Evolutionary conservation across 192 early-diverging fungal species (phyloP).

Genomic region (Coemansia asiatica): DNA sequence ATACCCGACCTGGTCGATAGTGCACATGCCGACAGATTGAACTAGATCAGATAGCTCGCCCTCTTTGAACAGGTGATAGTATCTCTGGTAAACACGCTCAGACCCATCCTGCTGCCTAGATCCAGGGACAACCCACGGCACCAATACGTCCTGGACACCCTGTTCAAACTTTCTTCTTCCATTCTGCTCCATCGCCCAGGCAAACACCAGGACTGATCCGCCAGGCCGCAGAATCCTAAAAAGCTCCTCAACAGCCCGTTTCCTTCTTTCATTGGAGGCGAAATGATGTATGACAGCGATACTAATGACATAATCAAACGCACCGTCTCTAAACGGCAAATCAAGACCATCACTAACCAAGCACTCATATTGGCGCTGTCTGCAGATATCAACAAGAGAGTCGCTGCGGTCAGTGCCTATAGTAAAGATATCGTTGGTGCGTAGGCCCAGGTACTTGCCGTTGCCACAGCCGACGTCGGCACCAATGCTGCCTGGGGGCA

Average conservation of each 20-base stretch:
- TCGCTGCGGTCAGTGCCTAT: conserved; percentile 84
- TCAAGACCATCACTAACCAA: conserved; percentile 78
- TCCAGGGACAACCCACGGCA: conserved; percentile 83
- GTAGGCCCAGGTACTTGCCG: conserved; percentile 94
- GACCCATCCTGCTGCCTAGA: conserved; percentile 28
- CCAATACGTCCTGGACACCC: conserved; percentile 84
- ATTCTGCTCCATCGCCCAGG: conserved; percentile 94
- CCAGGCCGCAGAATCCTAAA: conserved; percentile 70
- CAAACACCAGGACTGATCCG: conserved; percentile 80
- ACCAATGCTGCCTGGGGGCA: conserved; percentile 73
- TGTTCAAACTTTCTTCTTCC: conserved; percentile 78
- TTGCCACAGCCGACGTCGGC: conserved; percentile 97
- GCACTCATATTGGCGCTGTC: conserved; percentile 74
- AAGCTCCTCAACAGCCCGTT: conserved; percentile 74
- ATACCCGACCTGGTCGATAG: conserved; percentile 75
- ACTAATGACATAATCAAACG: conserved; percentile 92
- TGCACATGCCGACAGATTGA: conserved; percentile 48
- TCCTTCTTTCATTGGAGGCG: conserved; percentile 71
- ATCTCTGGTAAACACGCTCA: conserved; percentile 65
- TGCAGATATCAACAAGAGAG: conserved; percentile 74
- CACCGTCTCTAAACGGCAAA: conserved; percentile 68
- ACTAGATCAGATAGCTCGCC: conserved; percentile 82
- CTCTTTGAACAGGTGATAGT: conserved; percentile 89
- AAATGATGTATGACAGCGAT: conserved; percentile 98
- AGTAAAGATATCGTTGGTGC: conserved; percentile 68